A percentile compares a stretch with the other conserved stretches of the same genome.
phyloP scores from a whole-genome alignment of 768 basidiomycete species.

The Xerocomellus dryophilus region DNA sequence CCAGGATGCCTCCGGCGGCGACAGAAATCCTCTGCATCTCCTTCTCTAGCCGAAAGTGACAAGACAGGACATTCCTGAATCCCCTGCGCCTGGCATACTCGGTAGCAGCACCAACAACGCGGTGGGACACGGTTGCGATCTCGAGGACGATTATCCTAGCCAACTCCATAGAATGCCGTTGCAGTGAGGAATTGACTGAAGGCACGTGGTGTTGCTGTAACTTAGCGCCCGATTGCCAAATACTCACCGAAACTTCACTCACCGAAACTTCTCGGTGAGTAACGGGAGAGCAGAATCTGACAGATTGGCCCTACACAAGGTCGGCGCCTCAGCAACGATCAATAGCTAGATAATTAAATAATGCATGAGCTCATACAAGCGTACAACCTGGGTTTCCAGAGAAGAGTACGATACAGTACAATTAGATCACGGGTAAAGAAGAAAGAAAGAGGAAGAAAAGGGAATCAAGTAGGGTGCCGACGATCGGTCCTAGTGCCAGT shows the following conservation, averaged over 20 bases:
- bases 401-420: not conserved
- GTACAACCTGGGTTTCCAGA: not conserved
- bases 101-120: not conserved
- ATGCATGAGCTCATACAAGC: not conserved
- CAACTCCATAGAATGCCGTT: not conserved
- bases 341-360: too few species aligned
- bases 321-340: too few species aligned
- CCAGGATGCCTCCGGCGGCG: not conserved
- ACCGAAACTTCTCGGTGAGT: too few species aligned
- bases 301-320: too few species aligned
- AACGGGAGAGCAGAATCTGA: too few species aligned
- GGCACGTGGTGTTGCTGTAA: too few species aligned
- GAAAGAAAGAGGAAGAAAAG: not conserved
- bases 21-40: constrained; percentile 13
- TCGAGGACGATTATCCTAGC: not conserved
- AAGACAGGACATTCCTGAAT: not conserved
- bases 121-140: not conserved
- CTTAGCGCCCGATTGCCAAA: too few species aligned
- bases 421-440: not conserved
- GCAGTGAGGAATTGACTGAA: too few species aligned
- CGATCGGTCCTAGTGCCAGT: not conserved
- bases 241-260: too few species aligned
- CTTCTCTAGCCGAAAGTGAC: constrained; percentile 14
- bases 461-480: not conserved
- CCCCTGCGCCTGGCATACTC: constrained; percentile 1